Evolutionary conservation across 805 yeast species (phyloP), one percentile per base, ranked within the genome.

Genomic region (Saccharomycopsis olivae): DNA sequence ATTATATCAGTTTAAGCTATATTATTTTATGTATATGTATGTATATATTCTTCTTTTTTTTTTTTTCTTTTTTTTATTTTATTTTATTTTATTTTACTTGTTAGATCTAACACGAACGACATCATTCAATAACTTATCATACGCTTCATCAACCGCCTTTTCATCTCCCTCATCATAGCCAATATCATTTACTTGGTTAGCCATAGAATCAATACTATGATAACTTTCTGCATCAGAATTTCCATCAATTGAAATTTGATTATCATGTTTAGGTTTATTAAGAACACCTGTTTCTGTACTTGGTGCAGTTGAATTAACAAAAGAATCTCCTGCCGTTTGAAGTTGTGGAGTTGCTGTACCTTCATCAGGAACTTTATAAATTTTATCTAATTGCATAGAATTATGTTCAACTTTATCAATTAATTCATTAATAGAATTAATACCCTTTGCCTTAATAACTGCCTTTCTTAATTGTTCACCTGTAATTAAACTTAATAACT

Each of bases 371-470:
- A 47, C 50, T 42, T 60, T 54, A 51, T 73, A 73, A 40, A 75
- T 69, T 17, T 63, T 68, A 25, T 71, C 75, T 43, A 75, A 54
- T 43, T 66, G 67, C 19, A 69, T 62, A 18, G 71, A 57, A 42
- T 78, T 72, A 39, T 65, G 65, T 50, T 71, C 73, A 39, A 81
- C 81, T 48, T 73, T 78, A 35, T 68, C 71, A 48, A 81, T 80
- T 49, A 81, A 65, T 41, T 79, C 84, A 16, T 69, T 67, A 8
- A 80, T 80, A 19, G 80, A 71, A 45, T 77, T 77, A 39, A 79
- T 75, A 47, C 89, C 89, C 51, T 79, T 80, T 3, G 87, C 86
- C 43, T 74, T 73, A 39, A 81, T 76, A 20, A 82, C 78, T 0
- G 71, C 71, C 25, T 65, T 65, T 39, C 73, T 57, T 16, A 69